These are phyloP conservation scores for Neospermospora avenae DNA, from an alignment of 2,329 filamentous ascomycete species.

Conservation along the genomic window DNA sequence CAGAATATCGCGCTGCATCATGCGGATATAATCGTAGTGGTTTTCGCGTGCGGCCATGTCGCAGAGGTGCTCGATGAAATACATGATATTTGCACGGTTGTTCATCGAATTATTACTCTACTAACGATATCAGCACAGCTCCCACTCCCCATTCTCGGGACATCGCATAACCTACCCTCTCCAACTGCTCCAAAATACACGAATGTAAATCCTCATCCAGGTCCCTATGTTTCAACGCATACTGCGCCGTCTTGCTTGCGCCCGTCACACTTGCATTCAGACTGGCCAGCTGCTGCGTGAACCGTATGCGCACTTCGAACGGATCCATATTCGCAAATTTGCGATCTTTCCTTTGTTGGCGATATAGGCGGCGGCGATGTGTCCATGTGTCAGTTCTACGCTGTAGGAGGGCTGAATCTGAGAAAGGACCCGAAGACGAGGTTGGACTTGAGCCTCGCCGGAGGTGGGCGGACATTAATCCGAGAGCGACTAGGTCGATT, in stretches of 20 bases:
- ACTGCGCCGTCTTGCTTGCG: constrained; percentile 88
- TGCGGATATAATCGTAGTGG: constrained; percentile 82
- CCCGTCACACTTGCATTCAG: constrained; percentile 88
- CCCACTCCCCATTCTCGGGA: not conserved
- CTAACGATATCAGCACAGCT: not conserved
- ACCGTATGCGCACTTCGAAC: constrained; percentile 97
- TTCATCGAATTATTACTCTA: constrained; percentile 74
- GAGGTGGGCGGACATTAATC: not conserved
- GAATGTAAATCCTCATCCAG: constrained; percentile 97
- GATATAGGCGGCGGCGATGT: no score
- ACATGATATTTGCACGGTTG: constrained; percentile 97
- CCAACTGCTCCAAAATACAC: constrained; percentile 93
- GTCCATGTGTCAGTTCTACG: not conserved
- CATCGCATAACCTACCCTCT: constrained; percentile 56
- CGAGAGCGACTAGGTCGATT: not conserved
- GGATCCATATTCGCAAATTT: constrained; percentile 52
- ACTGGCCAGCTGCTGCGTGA: constrained; percentile 84
- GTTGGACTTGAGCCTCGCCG: not conserved
- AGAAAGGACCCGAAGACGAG: not conserved
- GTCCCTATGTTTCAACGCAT: constrained; percentile 89
- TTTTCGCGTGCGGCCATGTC: constrained; percentile 58
- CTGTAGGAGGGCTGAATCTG: no score
- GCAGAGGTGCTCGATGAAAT: constrained; percentile 94
- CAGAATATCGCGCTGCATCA: constrained; percentile 93
- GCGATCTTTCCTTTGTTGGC: no score